Base-by-base conservation (phyloP, 129 eudicot genomes). In the Lactuca sativa region DNA sequence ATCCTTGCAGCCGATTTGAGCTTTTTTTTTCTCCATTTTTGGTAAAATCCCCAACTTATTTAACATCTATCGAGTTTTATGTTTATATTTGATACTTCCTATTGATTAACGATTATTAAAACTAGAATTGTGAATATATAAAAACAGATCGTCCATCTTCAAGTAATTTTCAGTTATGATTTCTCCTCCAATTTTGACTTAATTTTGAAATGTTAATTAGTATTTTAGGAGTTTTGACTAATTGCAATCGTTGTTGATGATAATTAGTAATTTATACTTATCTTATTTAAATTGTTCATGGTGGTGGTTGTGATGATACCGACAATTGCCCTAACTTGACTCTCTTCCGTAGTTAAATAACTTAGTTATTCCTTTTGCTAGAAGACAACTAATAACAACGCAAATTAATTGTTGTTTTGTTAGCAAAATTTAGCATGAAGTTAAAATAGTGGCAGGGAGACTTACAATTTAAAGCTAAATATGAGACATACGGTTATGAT, bases 341-440 rank as follows among this genome's bases (percentile, higher is more conserved):
- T 61, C 37, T 61, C 3, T 53, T 52, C 15, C 15, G 4, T 53
- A 52, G 32, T 32, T 52, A 4, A 25, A 33, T 67, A 32, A 34
- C 12, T 67, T 37, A 52, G 53, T 9, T 51, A 17, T 51, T 66
- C 11, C 21, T 32, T 67, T 47, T 47, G 32, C 37, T 52, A 53
- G 14, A 18, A 68, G 31, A 56, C 43, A 55, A 55, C 17, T 40
- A 6, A 31, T 21, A 21, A 21, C 98, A 92, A 73, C 88, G 96
- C 67, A 21, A 21, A 21, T 21, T 21, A 21, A 21, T 21, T 21
- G 21, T 21, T 21, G 21, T 21, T 21, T 21, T 21, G 21, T 21
- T 21, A 21, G 0, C 21, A 21, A 21, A 21, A 21, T 21, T 21
- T 21, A 21, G 21, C 21, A 1, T 21, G 21, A 21, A 21, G 21